Evolutionary conservation across 768 basidiomycete genomes (phyloP).

Genomic region (Ephemerocybe angulata): DNA sequence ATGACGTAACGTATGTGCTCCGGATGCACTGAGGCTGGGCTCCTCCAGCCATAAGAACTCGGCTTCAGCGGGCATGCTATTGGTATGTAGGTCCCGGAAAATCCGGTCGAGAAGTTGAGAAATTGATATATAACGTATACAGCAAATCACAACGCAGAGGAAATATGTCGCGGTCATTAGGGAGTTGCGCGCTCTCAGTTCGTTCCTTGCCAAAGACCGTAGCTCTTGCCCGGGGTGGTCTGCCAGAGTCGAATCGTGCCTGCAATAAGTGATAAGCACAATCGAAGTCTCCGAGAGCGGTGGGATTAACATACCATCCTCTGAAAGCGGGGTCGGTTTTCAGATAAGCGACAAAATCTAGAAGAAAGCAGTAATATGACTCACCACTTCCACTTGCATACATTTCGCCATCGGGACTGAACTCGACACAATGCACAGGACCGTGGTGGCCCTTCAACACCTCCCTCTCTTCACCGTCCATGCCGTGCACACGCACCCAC

Average conservation of each 20-base stretch:
- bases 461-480: constrained; percentile 87
- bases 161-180: background rate
- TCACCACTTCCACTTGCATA: constrained; percentile 95
- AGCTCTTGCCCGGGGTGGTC: constrained; percentile 88
- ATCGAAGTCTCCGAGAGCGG: background rate
- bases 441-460: constrained; percentile 96
- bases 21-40: background rate
- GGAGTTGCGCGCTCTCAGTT: constrained; percentile 3
- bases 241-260: constrained; percentile 97
- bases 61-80: no score
- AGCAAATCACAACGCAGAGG: no score
- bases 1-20: background rate
- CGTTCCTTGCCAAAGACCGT: constrained; percentile 83
- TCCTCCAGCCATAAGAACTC: no score
- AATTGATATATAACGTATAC: no score
- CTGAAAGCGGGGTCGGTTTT: constrained; percentile 32
- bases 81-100: no score
- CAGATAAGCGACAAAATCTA: constrained; percentile 10
- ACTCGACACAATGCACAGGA: constrained; percentile 91
- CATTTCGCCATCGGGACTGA: constrained; percentile 95
- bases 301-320: constrained; percentile 58
- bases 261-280: constrained; percentile 23
- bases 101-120: no score
- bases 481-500: constrained; percentile 93
- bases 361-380: constrained; percentile 27